Evolutionary conservation across 1,139 yeast genomes (phyloP), one percentile per base, ranked within the genome.

Genomic region (Blastobotrys niveus): DNA sequence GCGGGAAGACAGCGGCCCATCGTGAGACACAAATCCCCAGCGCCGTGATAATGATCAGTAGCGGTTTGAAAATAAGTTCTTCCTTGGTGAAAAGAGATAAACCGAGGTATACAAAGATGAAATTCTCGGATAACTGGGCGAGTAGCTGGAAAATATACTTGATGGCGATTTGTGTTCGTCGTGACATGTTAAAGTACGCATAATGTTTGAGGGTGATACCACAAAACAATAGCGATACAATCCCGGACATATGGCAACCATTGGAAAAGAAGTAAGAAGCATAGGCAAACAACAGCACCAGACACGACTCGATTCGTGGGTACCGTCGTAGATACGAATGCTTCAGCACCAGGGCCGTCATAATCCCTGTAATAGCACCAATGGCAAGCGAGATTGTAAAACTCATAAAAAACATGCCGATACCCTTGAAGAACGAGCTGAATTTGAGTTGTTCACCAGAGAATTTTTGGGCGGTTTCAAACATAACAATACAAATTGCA

Each of bases 181-280:
- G 76, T 3, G 96, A 87, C 99, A 93, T 93, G 67, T 89, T 93
- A 66, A 77, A 91, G 66, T 88, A 89, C 15, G 98, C 98, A 62
- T 93, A 93, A 65, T 93, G 98, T 64, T 91, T 91, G 61, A 93
- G 70, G 3, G 98, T 91, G 51, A 93, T 89, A 44, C 98, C 98
- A 63, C 97, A 91, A 67, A 93, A 93, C 52, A 93, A 69, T 52
- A 93, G 72, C 1, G 96, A 87, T 6, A 93, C 99, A 56, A 91
- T 93, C 40, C 99, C 99, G 5, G 96, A 88, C 98, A 91, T 91
- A 63, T 93, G 98, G 55, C 98, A 93, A 35, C 98, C 99, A 61
- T 91, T 93, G 40, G 97, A 89, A 65, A 93, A 91, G 71, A 93
- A 93, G 63, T 93, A 93, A 0, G 97, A 86, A 55, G 89, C 95